Percentiles rank a stretch among this genome's conserved stretches.
phyloP scores from a whole-genome alignment of 768 basidiomycete species.

The Auriscalpium orientale region DNA sequence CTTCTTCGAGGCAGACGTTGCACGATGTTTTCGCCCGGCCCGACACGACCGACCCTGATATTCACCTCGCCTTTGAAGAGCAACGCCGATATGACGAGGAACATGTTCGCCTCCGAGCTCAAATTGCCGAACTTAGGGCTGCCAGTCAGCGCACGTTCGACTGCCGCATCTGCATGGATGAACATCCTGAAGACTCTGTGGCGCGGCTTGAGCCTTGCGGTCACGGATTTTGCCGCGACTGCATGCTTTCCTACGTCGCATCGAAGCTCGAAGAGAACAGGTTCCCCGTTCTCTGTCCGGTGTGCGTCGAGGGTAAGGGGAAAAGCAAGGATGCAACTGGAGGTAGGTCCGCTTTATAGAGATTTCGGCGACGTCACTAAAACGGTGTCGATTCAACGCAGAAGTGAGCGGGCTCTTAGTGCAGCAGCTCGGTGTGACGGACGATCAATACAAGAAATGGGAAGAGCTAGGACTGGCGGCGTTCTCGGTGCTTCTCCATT shows the following conservation, averaged over 20 bases:
- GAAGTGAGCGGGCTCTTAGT: conserved; percentile 35
- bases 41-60: conserved; percentile 14
- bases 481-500: conserved; percentile 38
- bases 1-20: not conserved
- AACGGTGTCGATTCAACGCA: conserved; percentile 12
- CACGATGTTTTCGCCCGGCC: not conserved
- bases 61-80: conserved; percentile 20
- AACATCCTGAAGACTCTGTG: conserved; percentile 33
- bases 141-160: conserved; percentile 31
- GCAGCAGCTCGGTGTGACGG: conserved; percentile 37
- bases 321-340: conserved; percentile 18
- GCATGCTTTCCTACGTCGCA: conserved; percentile 35
- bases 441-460: conserved; percentile 33
- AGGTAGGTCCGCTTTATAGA: conserved; percentile 20
- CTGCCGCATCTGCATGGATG: conserved; percentile 53
- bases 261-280: conserved; percentile 43
- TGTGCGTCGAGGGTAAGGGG: conserved; percentile 33
- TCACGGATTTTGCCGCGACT: conserved; percentile 49
- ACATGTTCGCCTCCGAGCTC: conserved; percentile 27
- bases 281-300: conserved; percentile 57
- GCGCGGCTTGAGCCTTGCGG: conserved; percentile 37
- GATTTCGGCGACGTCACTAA: not conserved
- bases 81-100: conserved; percentile 37
- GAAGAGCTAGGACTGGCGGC: conserved; percentile 40
- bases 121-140: conserved; percentile 25